Evolutionary conservation across 1,284 basidiomycete genomes (phyloP).

Genomic region (Quambalaria eucalypti): DNA sequence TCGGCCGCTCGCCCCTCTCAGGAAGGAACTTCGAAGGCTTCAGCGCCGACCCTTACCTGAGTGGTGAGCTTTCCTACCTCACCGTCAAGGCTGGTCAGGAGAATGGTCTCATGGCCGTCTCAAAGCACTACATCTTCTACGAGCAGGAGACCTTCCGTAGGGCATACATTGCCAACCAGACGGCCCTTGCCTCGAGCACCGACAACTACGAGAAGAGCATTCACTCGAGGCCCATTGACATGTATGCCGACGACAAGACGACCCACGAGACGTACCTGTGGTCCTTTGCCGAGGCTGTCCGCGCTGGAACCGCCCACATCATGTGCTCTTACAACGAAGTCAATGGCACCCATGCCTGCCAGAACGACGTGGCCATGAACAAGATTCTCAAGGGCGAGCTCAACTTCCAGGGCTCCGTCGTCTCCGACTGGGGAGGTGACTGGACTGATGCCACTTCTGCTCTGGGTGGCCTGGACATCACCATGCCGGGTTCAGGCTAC

Average conservation of each 20-base stretch:
- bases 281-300: conserved; percentile 50
- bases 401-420: conserved; percentile 66
- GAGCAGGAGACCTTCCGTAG: conserved; percentile 45
- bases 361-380: conserved; percentile 62
- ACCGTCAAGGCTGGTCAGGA: conserved; percentile 35
- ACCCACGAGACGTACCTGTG: conserved; percentile 53
- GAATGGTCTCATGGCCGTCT: conserved; percentile 39
- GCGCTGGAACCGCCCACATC: conserved; percentile 47
- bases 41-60: conserved; percentile 35
- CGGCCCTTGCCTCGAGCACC: not conserved
- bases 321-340: conserved; percentile 54
- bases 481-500: conserved; percentile 47
- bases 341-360: conserved; percentile 62
- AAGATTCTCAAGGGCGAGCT: conserved; percentile 64
- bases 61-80: conserved; percentile 30
- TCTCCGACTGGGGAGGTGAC: conserved; percentile 45
- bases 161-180: conserved; percentile 6
- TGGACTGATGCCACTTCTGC: conserved; percentile 46
- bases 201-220: conserved; percentile 11
- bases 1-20: conserved; percentile 57
- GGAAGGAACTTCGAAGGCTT: conserved; percentile 72
- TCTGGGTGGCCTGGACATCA: conserved; percentile 61
- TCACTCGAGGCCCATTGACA: conserved; percentile 50
- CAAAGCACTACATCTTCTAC: conserved; percentile 48
- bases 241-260: conserved; percentile 68